Base-by-base conservation (phyloP, 2,329 filamentous ascomycete species). In the Byssothecium circinans region DNA sequence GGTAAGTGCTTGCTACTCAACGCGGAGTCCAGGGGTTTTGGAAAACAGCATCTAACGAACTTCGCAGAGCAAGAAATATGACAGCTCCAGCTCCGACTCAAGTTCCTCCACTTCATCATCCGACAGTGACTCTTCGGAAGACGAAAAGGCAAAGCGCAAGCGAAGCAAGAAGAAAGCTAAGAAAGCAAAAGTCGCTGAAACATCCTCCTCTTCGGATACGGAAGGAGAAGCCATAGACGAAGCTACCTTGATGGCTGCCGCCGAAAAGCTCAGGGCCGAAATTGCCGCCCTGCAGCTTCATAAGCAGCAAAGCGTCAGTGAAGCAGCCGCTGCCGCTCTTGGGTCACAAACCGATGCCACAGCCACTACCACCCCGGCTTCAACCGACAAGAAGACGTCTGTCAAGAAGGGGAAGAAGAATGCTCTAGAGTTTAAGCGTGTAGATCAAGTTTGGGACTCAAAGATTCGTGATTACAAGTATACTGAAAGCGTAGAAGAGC, bases 341-440 rank as follows among this genome's bases (percentile, higher is more conserved):
- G 4, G 25, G 11, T 10, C 36, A 12, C 36, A 27, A 17, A 15
- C 36, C 5, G 36, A 39, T 38, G 18, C 45, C 53, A 36, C 49
- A 57, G 44, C 53, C 5, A 49, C 49, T 22, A 48, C 49, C 12
- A 51, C 53, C 3, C 33, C 47, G 11, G 52, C 56, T 8, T 37
- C 45, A 4, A 49, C 47, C 0, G 52, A 46, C 5, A 54, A 56
- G 19, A 19, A n/a, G 12, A 19, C 25, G 11, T 19, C 36, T 3
- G 17, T 2, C 12, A 43, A 43, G 33, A 35, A 27, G 15, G 19
- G 29, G 4, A 71, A 58, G 74, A 65, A 62, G 49, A 68, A 64
- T 43, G 73, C 73, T 22, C 72, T 82, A n/a, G 83, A 82, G n/a
- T 88, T 79, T 68, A 87, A 87, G 68, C 78, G 85, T 30, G 82